These are phyloP conservation scores for Leccinum olivaceoglutinosum DNA, from an alignment of 1,284 basidiomycete species.

Conservation along the genomic window DNA sequence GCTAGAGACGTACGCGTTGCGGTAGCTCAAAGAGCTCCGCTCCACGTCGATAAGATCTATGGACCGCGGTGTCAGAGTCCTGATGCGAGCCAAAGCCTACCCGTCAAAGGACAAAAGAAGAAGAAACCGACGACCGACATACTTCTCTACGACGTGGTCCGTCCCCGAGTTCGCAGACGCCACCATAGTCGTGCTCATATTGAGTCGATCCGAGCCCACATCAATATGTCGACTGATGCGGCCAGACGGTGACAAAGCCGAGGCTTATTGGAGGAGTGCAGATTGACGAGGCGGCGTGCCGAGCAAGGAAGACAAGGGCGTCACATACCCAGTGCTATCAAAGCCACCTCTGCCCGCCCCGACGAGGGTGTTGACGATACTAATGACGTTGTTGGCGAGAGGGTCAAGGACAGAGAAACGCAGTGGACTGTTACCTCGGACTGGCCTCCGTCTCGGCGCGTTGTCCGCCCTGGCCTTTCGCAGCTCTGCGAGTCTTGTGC, in stretches of 20 bases:
- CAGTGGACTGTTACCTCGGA: slow-evolving; percentile 34
- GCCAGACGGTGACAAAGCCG: slow-evolving; percentile 46
- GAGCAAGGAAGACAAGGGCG: slow-evolving; percentile 64
- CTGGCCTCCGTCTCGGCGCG: slow-evolving; percentile 49
- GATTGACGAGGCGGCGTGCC: slow-evolving; percentile 58
- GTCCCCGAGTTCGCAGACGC: slow-evolving; percentile 50
- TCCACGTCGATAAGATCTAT: slow-evolving; percentile 80
- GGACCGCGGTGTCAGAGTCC: slow-evolving; percentile 58
- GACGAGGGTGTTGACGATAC: slow-evolving; percentile 54
- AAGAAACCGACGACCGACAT: slow-evolving; percentile 13
- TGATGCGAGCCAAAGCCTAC: slow-evolving; percentile 23
- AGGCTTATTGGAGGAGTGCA: slow-evolving; percentile 40
- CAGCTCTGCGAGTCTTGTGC: slow-evolving; percentile 82
- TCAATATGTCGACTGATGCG: slow-evolving; percentile 65
- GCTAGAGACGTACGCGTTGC: slow-evolving; percentile 53
- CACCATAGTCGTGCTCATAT: slow-evolving; percentile 42
- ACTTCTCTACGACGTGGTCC: slow-evolving; percentile 67
- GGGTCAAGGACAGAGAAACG: neutral
- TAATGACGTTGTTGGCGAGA: slow-evolving; percentile 4
- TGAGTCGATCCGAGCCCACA: slow-evolving; percentile 45
- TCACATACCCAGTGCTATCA: slow-evolving; percentile 48
- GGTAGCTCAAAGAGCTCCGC: slow-evolving; percentile 86
- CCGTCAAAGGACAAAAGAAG: neutral
- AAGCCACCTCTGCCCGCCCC: slow-evolving; percentile 33
- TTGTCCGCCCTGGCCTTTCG: slow-evolving; percentile 68